phyloP scores from a whole-genome alignment of 345 rosid species.

The Citrus reticulata region DNA sequence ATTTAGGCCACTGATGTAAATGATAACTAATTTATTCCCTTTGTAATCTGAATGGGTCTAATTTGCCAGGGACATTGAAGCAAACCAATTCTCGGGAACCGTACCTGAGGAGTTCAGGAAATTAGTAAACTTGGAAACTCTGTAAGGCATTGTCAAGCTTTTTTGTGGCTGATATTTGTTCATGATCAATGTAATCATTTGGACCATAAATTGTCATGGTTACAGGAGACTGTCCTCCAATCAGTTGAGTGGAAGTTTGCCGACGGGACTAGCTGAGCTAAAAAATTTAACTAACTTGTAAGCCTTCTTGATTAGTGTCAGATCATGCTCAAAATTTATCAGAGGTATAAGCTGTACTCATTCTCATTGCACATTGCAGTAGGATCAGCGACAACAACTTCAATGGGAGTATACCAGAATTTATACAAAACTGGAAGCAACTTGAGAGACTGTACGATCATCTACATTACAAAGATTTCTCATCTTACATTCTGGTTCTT shows the following conservation, averaged over 20 bases:
- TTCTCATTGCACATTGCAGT: conserved; percentile 33
- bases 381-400: conserved; percentile 59
- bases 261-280: conserved; percentile 35
- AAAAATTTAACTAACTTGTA: conserved; percentile 50
- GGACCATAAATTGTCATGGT: neutral
- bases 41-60: neutral
- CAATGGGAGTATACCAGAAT: conserved; percentile 55
- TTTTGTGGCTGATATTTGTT: neutral
- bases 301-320: conserved; percentile 1
- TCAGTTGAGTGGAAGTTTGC: conserved; percentile 48
- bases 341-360: neutral
- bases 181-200: neutral
- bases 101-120: conserved; percentile 43
- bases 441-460: conserved; percentile 49
- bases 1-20: neutral
- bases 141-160: conserved; percentile 36
- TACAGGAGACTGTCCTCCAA: conserved; percentile 59
- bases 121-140: conserved; percentile 31
- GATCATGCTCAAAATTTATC: neutral
- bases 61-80: conserved; percentile 36
- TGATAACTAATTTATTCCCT: neutral
- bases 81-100: conserved; percentile 44
- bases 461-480: neutral
- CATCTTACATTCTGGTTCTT: neutral
- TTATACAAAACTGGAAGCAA: conserved; percentile 45